Base-by-base conservation (phyloP, 2,329 filamentous ascomycete species). In the Bipolaris bicolor region DNA sequence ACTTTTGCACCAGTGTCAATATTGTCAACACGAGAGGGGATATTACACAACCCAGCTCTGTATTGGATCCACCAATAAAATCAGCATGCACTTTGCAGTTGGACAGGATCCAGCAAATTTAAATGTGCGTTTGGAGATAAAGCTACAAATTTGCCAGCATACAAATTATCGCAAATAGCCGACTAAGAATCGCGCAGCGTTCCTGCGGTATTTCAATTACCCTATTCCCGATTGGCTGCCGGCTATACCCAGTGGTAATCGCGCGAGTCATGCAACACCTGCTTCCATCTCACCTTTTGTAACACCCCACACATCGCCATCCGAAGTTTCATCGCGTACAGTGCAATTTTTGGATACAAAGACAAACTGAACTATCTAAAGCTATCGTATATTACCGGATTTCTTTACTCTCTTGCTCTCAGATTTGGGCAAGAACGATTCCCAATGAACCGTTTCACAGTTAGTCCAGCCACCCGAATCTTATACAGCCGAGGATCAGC, bases 401-500 rank as follows among this genome's bases (percentile, higher is more conserved):
- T 29, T 20, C 20, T 3, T 10, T 24, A 3, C 11, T 24, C 2
- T 15, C 11, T 24, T 3, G 20, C 20, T 15, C 20, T 22, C n/a
- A 15, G 20, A n/a, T 13, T 3, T 5, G 20, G n/a, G 6, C 20
- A 4, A 24, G 5, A n/a, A 24, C 2, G 6, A 3, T 15, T 11
- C 6, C 22, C n/a, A 15, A 7, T 41, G 39, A 41, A 10, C 5
- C 10, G 16, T 20, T 20, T 15, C 11, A 7, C 15, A 9, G n/a
- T 33, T 46, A 46, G 29, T 33, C 18, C 29, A 16, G 5, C 39
- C 31, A 24, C 40, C 15, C 49, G 31, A 43, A 60, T 48, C 51
- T 26, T 46, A 63, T 60, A 58, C 62, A 69, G 57, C 66, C 68
- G 68, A 70, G 65, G 65, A 60, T 44, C 47, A 52, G 53, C 44